A percentile compares a stretch with the other conserved stretches of the same genome.
Conservation (phyloP, 192 early-diverging fungal genomes). For the Glomus cerebriforme region DNA sequence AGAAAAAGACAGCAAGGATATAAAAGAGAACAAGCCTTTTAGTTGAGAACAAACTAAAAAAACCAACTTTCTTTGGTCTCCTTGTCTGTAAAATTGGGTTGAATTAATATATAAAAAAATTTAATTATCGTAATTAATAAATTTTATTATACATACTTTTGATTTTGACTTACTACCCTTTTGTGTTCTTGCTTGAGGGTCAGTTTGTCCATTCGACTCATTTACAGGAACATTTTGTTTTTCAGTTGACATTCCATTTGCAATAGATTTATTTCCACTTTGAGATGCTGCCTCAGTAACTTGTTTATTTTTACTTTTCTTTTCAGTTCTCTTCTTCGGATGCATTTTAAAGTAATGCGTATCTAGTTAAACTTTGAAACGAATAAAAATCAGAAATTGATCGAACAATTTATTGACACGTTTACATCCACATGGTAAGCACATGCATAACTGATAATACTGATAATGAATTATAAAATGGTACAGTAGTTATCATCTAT, state of each 20-base stretch:
- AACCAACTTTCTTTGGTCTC: not conserved
- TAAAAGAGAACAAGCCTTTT: not conserved
- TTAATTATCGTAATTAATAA: not conserved
- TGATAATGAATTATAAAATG: too few species aligned
- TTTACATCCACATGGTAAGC: not conserved
- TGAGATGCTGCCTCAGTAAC: too few species aligned
- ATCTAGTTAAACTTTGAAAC: not conserved
- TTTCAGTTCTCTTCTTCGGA: too few species aligned
- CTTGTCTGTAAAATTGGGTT: not conserved
- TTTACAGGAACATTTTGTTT: too few species aligned
- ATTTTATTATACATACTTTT: not conserved
- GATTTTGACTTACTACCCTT: not conserved
- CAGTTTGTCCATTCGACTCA: too few species aligned
- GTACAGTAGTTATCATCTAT: too few species aligned
- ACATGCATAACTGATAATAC: too few species aligned
- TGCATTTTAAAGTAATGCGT: not conserved
- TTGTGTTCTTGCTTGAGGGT: too few species aligned
- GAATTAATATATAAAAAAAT: not conserved
- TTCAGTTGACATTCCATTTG: too few species aligned
- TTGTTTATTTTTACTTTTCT: too few species aligned
- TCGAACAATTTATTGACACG: not conserved
- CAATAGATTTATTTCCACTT: too few species aligned
- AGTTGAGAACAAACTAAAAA: not conserved
- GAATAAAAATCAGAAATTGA: not conserved
- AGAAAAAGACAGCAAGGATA: not conserved